Percentiles rank a stretch among this genome's conserved stretches.
Evolutionary conservation across 768 basidiomycete species (phyloP).

Genomic region (Serendipita sp.): DNA sequence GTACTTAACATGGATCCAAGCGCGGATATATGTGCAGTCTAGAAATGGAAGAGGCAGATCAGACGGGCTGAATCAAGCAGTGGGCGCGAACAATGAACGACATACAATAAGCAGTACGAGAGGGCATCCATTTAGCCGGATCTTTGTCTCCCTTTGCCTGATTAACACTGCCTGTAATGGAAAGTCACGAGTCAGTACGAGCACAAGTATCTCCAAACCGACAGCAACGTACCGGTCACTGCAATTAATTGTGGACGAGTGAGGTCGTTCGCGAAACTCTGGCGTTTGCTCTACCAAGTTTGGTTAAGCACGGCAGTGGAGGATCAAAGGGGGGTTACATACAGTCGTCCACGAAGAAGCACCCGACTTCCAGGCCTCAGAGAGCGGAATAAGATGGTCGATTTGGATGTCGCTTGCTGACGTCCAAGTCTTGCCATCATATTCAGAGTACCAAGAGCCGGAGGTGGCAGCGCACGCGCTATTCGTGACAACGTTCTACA

Average conservation of each 20-base stretch:
- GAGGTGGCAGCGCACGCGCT: conserved; percentile 30
- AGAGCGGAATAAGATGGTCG: conserved; percentile 34
- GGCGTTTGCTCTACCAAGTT: conserved; percentile 21
- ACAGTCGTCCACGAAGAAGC: conserved; percentile 36
- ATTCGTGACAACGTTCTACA: conserved; percentile 24
- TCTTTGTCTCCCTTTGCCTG: conserved; percentile 25
- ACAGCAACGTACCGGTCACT: conserved; percentile 27
- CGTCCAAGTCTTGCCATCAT: conserved; percentile 26
- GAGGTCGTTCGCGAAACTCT: conserved; percentile 40
- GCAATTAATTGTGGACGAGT: conserved; percentile 39
- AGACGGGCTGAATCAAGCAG: neutral
- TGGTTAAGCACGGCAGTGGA: too few relatives aligned
- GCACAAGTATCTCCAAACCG: neutral
- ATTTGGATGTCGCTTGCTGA: neutral
- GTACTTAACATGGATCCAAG: conserved; percentile 37
- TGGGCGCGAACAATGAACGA: neutral
- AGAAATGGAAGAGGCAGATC: conserved; percentile 4
- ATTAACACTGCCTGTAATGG: conserved; percentile 17
- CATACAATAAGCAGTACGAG: conserved; percentile 25
- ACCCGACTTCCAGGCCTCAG: conserved; percentile 40
- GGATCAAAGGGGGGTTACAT: neutral
- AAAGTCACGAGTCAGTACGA: neutral
- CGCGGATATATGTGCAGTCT: conserved; percentile 36
- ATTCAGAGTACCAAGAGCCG: conserved; percentile 37
- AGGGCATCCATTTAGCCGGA: conserved; percentile 36